These are phyloP conservation scores for Entophlyctis luteolus DNA, from an alignment of 192 early-diverging fungal genomes.

Conservation along the genomic window DNA sequence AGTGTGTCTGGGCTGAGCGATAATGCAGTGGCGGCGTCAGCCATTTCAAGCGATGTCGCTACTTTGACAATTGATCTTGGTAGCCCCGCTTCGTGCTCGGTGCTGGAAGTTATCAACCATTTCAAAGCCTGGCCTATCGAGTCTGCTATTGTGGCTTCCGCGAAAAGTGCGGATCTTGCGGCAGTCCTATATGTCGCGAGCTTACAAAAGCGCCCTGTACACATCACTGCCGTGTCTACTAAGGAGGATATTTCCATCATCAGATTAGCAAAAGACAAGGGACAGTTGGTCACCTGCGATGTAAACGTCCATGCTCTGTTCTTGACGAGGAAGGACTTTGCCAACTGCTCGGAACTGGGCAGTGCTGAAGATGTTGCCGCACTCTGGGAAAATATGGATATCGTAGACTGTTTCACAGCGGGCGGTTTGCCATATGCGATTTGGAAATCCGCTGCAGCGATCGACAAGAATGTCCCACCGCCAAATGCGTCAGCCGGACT, in stretches of 20 bases:
- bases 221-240: constrained; percentile 78
- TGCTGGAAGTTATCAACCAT: constrained; percentile 61
- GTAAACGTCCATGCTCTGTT: constrained; percentile 86
- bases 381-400: constrained; percentile 69
- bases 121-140: constrained; percentile 76
- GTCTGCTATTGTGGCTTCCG: constrained; percentile 76
- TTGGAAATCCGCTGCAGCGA: constrained; percentile 44
- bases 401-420: constrained; percentile 90
- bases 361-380: constrained; percentile 61
- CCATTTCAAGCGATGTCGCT: constrained; percentile 39
- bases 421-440: constrained; percentile 66
- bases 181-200: constrained; percentile 82
- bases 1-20: constrained; percentile 64
- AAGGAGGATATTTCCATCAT: constrained; percentile 83
- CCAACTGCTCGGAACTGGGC: constrained; percentile 13
- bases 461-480: background rate
- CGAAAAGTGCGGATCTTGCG: constrained; percentile 82
- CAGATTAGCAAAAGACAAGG: constrained; percentile 78
- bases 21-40: constrained; percentile 53
- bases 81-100: constrained; percentile 43
- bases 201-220: constrained; percentile 77
- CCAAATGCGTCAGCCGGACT: constrained; percentile 49
- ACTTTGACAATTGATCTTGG: constrained; percentile 62
- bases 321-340: constrained; percentile 50
- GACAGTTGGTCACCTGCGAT: constrained; percentile 86